These are phyloP conservation scores for Microcyclospora pomicola DNA, from an alignment of 2,329 filamentous ascomycete genomes.

Conservation along the genomic window DNA sequence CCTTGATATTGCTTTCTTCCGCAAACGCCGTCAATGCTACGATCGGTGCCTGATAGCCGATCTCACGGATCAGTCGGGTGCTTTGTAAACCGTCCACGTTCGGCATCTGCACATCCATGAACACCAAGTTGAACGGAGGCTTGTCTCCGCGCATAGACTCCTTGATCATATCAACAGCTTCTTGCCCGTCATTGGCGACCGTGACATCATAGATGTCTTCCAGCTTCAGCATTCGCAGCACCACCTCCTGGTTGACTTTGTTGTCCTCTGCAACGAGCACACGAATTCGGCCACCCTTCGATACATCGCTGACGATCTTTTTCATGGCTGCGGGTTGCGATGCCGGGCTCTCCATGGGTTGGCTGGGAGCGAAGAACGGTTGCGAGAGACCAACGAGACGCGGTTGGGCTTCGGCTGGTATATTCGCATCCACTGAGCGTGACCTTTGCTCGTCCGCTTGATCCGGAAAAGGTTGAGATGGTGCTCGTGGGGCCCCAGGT, in stretches of 20 bases:
- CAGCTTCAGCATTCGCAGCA: conserved; percentile 54
- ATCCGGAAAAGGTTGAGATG: conserved; percentile 2
- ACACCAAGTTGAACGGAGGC: conserved; percentile 70
- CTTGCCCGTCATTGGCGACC: conserved; percentile 50
- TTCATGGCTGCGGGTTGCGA: conserved; percentile 54
- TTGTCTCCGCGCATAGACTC: conserved; percentile 53
- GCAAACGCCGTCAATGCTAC: conserved; percentile 83
- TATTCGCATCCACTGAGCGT: conserved; percentile 12
- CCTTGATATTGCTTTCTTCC: conserved; percentile 61
- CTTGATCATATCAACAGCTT: conserved; percentile 77
- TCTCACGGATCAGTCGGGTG: conserved; percentile 68
- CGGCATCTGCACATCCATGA: conserved; percentile 93
- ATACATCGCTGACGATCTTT: conserved; percentile 48
- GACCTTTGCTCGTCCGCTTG: conserved; percentile 13
- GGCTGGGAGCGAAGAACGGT: conserved; percentile 54
- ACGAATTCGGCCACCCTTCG: conserved; percentile 48
- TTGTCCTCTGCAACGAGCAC: conserved; percentile 80
- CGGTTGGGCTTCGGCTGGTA: conserved; percentile 43
- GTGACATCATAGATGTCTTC: conserved; percentile 78
- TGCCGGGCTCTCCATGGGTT: conserved; percentile 37
- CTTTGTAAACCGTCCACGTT: conserved; percentile 82
- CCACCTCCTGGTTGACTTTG: conserved; percentile 48
- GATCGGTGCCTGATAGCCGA: conserved; percentile 78
- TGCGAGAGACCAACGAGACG: conserved; percentile 69
- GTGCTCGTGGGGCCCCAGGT: not conserved